Percentiles rank a stretch among this genome's conserved stretches.
phyloP scores from a whole-genome alignment of 345 rosid genomes.

The Eucalyptus grandis region DNA sequence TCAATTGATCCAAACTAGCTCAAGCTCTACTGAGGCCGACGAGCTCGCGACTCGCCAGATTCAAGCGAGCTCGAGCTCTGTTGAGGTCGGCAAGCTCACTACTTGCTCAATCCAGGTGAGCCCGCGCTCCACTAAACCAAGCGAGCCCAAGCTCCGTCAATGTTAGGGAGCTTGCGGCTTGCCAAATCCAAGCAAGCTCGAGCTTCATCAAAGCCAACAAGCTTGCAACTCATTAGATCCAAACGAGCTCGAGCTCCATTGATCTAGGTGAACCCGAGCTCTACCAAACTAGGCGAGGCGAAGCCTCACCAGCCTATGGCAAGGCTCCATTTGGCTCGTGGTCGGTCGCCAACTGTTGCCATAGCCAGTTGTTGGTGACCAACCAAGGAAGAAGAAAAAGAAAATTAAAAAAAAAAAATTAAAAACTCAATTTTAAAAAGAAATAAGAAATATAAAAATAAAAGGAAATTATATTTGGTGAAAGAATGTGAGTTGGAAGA shows the following conservation, averaged over 20 bases:
- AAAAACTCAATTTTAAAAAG: too few species aligned
- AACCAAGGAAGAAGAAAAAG: too few species aligned
- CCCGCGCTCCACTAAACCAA: fast-evolving
- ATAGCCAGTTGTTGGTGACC: fast-evolving
- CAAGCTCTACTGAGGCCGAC: fast-evolving
- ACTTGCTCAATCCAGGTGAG: too few species aligned
- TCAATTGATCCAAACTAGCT: fast-evolving
- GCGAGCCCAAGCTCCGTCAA: fast-evolving
- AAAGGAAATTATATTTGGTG: too few species aligned
- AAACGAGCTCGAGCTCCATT: fast-evolving
- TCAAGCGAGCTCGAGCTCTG: fast-evolving
- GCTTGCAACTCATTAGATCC: fast-evolving
- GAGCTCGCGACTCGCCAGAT: fast-evolving
- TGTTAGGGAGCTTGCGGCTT: too few species aligned
- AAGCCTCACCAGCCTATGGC: fast-evolving
- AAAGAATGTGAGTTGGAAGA: too few species aligned
- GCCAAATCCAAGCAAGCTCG: fast-evolving
- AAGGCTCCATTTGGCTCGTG: too few species aligned
- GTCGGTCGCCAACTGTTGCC: fast-evolving
- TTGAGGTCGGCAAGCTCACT: fast-evolving
- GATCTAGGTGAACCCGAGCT: not conserved
- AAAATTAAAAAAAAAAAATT: too few species aligned
- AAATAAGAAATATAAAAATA: too few species aligned
- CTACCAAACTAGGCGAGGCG: fast-evolving
- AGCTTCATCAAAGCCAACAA: fast-evolving